Percentiles rank a stretch among this genome's conserved stretches.
Evolutionary conservation across 108 stramenopile genomes (phyloP).

Genomic region (Pseudonitzschia multiseries): DNA sequence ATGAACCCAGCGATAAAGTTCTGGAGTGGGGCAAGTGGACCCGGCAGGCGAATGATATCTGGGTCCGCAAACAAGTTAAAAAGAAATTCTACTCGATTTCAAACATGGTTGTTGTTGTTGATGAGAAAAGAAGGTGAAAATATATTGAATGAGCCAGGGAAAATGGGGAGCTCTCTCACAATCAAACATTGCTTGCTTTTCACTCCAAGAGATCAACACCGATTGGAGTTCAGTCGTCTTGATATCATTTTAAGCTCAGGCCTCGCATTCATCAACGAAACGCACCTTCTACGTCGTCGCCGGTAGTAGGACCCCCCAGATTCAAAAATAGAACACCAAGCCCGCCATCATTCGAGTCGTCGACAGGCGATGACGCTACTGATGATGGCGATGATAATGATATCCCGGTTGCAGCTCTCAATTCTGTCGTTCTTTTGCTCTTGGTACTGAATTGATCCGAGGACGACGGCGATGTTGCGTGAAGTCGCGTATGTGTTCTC

Average conservation of each 20-base stretch:
- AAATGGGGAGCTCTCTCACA: background rate
- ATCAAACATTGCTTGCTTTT: background rate
- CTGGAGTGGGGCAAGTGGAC: conserved; percentile 77
- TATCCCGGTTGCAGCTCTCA: conserved; percentile 17
- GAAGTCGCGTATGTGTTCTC: background rate
- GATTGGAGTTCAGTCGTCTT: background rate
- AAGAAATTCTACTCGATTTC: conserved; percentile 61
- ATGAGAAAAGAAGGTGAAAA: background rate
- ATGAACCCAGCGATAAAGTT: conserved; percentile 78
- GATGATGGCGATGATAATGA: background rate
- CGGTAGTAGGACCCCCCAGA: conserved; percentile 93
- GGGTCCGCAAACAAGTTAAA: conserved; percentile 98
- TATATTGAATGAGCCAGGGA: background rate
- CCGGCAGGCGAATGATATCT: conserved; percentile 95
- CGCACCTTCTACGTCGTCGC: conserved; percentile 90
- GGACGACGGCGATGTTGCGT: background rate
- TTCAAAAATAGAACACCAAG: conserved; percentile 93
- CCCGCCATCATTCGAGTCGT: conserved; percentile 37
- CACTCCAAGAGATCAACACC: background rate
- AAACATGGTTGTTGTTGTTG: background rate
- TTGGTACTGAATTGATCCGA: background rate
- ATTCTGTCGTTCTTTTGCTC: conserved; percentile 2
- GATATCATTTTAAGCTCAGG: background rate
- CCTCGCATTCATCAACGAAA: background rate
- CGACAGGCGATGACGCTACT: background rate